Base-by-base conservation (phyloP, 805 yeast genomes). In the Hanseniaspora mollemarum region DNA sequence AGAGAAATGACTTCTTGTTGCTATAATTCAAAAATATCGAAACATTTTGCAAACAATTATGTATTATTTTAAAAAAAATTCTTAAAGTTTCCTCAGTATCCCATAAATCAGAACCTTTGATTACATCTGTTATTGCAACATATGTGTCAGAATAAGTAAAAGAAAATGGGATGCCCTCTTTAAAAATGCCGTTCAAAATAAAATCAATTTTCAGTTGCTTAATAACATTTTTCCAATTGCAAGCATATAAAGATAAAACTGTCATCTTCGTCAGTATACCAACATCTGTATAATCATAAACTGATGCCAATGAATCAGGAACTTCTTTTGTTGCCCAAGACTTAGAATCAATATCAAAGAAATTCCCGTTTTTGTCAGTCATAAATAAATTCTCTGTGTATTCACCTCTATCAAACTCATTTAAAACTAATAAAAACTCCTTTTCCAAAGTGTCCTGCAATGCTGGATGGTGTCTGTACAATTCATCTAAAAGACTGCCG, bases 381-480 rank as follows among this genome's bases (percentile, higher is more conserved):
- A 48, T 48, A 16, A 32, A 25, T 22, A 25, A 18, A 3, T 15
- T n/a, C 2, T 32, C 15, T 4, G 24, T 16, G 19, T 33, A 37
- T 13, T 40, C 29, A 1, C 43, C 37, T 4, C 38, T 19, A 35
- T 13, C 35, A 9, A 78, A 61, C 8, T 67, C 63, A 24, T 68
- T 63, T 1, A 81, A 67, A n/a, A 80, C 55, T 0, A 59, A 56
- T 2, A 69, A 65, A 43, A 80, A 66, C 46, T 77, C 76, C 2
- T 69, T 64, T 46, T 76, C 63, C 21, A 87, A 77, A 0, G 65
- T 59, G 0, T 83, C 80, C 45, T 83, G 78, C 54, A 87, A 68
- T 1, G 74, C 77, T 1, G 94, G 85, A 59, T 84, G 86, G 60
- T 88, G 96, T 59, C 95, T 74, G 2, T 84, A 79, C 43, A 87